phyloP scores from a whole-genome alignment of 495 filamentous ascomycete species.

The Xanthoparmelia taractica region DNA sequence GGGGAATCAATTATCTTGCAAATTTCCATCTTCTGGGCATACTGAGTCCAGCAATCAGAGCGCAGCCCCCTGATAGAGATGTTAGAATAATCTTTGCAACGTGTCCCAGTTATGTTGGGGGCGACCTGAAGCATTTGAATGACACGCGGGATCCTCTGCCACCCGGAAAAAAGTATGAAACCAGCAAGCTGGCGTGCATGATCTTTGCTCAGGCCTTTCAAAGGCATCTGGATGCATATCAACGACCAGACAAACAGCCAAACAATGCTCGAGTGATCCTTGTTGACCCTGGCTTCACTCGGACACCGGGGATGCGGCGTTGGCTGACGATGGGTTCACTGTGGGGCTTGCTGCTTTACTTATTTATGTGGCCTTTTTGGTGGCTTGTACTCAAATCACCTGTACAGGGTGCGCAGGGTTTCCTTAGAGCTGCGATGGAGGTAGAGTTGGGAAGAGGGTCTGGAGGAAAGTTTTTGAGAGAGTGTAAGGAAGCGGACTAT shows the following conservation, averaged over 20 bases:
- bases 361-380: constrained; percentile 68
- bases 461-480: constrained; percentile 70
- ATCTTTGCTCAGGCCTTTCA: constrained; percentile 82
- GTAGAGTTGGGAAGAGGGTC: constrained; percentile 50
- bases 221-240: constrained; percentile 73
- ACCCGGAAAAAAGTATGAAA: constrained; percentile 53
- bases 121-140: constrained; percentile 44
- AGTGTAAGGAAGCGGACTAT: constrained; percentile 69
- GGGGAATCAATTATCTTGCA: constrained; percentile 90
- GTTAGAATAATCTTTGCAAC: constrained; percentile 80
- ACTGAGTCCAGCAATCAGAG: constrained; percentile 75
- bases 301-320: constrained; percentile 78
- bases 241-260: constrained; percentile 72
- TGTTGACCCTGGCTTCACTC: constrained; percentile 74
- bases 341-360: constrained; percentile 71
- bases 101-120: constrained; percentile 76
- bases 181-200: constrained; percentile 85
- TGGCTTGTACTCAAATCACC: constrained; percentile 86
- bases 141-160: constrained; percentile 24
- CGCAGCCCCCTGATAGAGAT: constrained; percentile 88
- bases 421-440: constrained; percentile 81
- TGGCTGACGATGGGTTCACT: constrained; percentile 80
- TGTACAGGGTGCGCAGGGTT: constrained; percentile 73
- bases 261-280: constrained; percentile 72
- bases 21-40: constrained; percentile 94